phyloP scores from a whole-genome alignment of 2,329 filamentous ascomycete species.

The Myriangium duriaei region DNA sequence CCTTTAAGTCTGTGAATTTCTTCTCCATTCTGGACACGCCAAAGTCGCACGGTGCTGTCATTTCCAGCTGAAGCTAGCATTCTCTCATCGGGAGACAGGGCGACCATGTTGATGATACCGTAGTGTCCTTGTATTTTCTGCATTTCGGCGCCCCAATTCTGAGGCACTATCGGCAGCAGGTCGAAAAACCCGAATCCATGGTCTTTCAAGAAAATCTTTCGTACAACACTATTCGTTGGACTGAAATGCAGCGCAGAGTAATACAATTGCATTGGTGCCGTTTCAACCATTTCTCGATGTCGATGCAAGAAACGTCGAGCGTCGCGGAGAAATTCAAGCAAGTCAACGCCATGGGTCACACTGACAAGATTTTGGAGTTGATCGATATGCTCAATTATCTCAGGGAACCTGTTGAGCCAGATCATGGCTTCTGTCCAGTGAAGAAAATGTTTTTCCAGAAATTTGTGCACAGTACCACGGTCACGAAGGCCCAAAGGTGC shows the following conservation, averaged over 20 bases:
- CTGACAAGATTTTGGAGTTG: background rate
- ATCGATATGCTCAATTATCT: background rate
- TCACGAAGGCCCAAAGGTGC: no score
- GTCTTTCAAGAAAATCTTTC: no score
- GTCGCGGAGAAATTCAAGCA: background rate
- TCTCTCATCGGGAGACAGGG: no score
- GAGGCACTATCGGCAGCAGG: background rate
- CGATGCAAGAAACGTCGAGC: background rate
- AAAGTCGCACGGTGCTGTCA: no score
- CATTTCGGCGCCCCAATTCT: no score
- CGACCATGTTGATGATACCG: no score
- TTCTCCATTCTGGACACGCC: no score
- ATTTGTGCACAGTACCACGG: background rate
- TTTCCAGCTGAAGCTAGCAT: no score
- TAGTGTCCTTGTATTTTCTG: no score
- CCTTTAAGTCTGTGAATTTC: no score
- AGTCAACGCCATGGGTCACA: background rate
- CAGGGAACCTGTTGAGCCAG: background rate
- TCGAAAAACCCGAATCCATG: background rate
- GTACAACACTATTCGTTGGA: no score
- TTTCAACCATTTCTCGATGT: background rate
- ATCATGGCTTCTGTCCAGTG: background rate
- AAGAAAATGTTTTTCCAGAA: conserved; percentile 2
- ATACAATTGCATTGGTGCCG: background rate
- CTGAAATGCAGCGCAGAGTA: background rate